These are phyloP conservation scores for Collybiopsis luxurians DNA, from an alignment of 768 basidiomycete genomes.

Conservation along the genomic window DNA sequence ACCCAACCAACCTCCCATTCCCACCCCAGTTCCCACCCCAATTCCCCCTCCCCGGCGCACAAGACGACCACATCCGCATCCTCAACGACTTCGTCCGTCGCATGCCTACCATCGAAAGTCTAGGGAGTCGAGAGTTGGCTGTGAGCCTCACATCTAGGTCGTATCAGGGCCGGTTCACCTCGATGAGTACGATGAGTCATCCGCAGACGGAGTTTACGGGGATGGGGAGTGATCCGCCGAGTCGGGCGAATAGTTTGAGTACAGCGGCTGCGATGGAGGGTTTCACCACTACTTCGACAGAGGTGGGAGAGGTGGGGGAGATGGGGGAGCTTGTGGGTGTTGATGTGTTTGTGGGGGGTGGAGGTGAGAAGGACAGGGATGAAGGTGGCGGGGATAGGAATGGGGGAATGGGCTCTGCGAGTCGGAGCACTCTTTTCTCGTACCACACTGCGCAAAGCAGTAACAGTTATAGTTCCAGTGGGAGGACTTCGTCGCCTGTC, in stretches of 20 bases:
- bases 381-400: not conserved
- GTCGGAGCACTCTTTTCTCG: not conserved
- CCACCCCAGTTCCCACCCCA: no score
- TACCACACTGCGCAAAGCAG: not conserved
- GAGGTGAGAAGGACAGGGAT: slow-evolving; percentile 9
- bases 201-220: slow-evolving; percentile 32
- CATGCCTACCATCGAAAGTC: slow-evolving; percentile 80
- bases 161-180: slow-evolving; percentile 20
- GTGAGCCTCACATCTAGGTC: slow-evolving; percentile 22
- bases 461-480: not conserved
- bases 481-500: not conserved
- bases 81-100: slow-evolving; percentile 65
- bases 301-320: slow-evolving; percentile 28
- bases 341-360: slow-evolving; percentile 2
- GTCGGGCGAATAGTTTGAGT: slow-evolving; percentile 31
- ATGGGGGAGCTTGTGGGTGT: slow-evolving; percentile 29
- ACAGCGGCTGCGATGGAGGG: slow-evolving; percentile 13
- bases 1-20: no score
- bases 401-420: not conserved
- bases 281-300: no score
- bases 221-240: slow-evolving; percentile 29
- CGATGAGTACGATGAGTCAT: no score
- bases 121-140: slow-evolving; percentile 60
- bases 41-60: no score
- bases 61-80: slow-evolving; percentile 56